A percentile compares a stretch with the other conserved stretches of the same genome.
These are phyloP conservation scores for Blastobotrys indianensis DNA, from an alignment of 1,139 yeast genomes.

Conservation along the genomic window DNA sequence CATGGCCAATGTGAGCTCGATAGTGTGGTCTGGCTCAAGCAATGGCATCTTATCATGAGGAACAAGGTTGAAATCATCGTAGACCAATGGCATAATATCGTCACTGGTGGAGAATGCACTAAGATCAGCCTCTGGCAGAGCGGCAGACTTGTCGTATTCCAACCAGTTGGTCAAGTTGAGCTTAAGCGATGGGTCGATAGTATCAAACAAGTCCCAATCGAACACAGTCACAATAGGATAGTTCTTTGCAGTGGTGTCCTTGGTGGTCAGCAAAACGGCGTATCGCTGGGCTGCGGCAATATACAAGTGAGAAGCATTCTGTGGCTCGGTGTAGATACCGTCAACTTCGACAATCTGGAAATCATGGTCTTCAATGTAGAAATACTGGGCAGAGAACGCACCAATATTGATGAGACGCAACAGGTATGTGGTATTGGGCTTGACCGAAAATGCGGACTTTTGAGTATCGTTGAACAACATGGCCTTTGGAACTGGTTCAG, in stretches of 20 bases:
- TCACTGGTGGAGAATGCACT: slow-evolving; percentile 35
- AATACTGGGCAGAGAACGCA: slow-evolving; percentile 79
- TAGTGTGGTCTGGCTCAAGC: slow-evolving; percentile 58
- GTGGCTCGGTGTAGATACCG: slow-evolving; percentile 68
- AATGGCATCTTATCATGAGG: slow-evolving; percentile 51
- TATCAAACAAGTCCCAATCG: slow-evolving; percentile 77
- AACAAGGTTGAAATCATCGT: slow-evolving; percentile 54
- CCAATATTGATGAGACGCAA: slow-evolving; percentile 76
- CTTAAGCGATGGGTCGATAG: slow-evolving; percentile 53
- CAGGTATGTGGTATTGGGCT: slow-evolving; percentile 76
- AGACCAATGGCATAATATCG: slow-evolving; percentile 27
- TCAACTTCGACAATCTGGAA: slow-evolving; percentile 79
- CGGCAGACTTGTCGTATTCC: slow-evolving; percentile 46
- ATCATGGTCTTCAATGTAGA: slow-evolving; percentile 80
- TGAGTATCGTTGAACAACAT: slow-evolving; percentile 72
- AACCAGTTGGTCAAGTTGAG: slow-evolving; percentile 70
- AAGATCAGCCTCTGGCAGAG: slow-evolving; percentile 42
- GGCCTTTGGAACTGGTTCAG: slow-evolving; percentile 89
- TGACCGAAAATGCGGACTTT: slow-evolving; percentile 61
- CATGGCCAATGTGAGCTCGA: slow-evolving; percentile 67
- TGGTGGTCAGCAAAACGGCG: slow-evolving; percentile 66
- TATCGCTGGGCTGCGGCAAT: slow-evolving; percentile 77
- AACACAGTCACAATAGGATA: slow-evolving; percentile 72
- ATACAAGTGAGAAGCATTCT: slow-evolving; percentile 53
- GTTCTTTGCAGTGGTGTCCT: slow-evolving; percentile 52